phyloP scores from a whole-genome alignment of 805 yeast genomes.

The Starmerella bombi region DNA sequence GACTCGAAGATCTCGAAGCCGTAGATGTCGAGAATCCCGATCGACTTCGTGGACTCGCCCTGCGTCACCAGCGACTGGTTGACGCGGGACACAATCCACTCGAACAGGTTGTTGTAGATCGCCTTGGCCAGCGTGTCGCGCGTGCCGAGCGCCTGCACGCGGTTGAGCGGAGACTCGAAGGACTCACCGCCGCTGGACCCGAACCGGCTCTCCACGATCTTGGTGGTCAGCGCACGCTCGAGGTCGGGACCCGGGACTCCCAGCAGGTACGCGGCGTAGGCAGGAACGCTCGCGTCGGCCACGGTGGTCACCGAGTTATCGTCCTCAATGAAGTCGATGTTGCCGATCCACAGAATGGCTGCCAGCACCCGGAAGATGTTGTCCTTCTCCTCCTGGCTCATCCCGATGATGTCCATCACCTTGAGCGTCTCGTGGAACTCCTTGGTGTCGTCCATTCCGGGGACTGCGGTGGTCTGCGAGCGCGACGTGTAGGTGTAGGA shows the following conservation, averaged over 20 bases:
- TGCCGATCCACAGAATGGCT: constrained; percentile 87
- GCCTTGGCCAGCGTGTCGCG: constrained; percentile 94
- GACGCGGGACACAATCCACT: constrained; percentile 91
- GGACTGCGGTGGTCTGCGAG: constrained; percentile 74
- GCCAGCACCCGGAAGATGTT: constrained; percentile 76
- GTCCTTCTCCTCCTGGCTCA: constrained; percentile 73
- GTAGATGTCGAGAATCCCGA: constrained; percentile 89
- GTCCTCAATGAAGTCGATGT: constrained; percentile 61
- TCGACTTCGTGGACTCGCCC: constrained; percentile 38
- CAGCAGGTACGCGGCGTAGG: constrained; percentile 81
- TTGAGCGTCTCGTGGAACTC: constrained; percentile 70
- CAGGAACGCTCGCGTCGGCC: constrained; percentile 79
- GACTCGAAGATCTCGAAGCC: constrained; percentile 94
- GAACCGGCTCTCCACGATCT: constrained; percentile 80
- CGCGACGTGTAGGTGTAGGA: constrained; percentile 79
- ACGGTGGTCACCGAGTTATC: constrained; percentile 75
- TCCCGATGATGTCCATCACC: constrained; percentile 83
- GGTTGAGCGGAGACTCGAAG: constrained; percentile 85
- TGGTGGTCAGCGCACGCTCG: constrained; percentile 55
- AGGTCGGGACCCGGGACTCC: constrained; percentile 62
- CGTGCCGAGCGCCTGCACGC: constrained; percentile 81
- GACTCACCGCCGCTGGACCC: constrained; percentile 85
- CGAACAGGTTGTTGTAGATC: constrained; percentile 79
- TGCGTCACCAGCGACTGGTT: constrained; percentile 57
- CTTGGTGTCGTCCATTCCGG: constrained; percentile 66